These are phyloP conservation scores for Populus deltoides DNA, from an alignment of 345 rosid genomes.

Conservation along the genomic window DNA sequence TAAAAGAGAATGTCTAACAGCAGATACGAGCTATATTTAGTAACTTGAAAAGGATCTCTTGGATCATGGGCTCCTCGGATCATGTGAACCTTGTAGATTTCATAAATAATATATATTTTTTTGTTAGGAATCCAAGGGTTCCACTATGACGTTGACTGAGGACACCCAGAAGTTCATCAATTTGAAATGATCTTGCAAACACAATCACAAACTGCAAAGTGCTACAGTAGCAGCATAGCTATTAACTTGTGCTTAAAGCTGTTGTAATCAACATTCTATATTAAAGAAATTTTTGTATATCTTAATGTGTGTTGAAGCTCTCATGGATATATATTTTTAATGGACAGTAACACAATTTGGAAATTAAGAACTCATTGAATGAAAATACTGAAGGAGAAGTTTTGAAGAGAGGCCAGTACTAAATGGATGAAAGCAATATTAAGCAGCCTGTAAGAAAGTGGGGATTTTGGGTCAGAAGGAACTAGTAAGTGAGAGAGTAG, in stretches of 20 bases:
- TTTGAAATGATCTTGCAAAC: not conserved
- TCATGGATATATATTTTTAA: not conserved
- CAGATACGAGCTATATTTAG: not conserved
- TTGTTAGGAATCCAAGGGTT: not conserved
- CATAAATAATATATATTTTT: not conserved
- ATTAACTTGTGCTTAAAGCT: not conserved
- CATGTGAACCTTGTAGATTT: conserved; percentile 12
- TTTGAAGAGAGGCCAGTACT: not conserved
- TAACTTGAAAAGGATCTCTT: conserved; percentile 16
- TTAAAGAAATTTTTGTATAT: not conserved
- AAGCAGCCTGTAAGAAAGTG: not conserved
- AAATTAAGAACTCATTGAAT: not conserved
- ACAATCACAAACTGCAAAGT: not conserved
- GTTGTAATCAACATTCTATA: not conserved
- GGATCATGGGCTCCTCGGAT: conserved; percentile 55
- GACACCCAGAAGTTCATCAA: not conserved
- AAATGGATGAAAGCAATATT: not conserved
- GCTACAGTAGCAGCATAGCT: not conserved
- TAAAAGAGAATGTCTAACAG: conserved; percentile 30
- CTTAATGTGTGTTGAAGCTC: not conserved
- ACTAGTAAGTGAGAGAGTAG: not conserved
- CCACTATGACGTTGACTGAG: not conserved
- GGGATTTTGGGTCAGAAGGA: not conserved
- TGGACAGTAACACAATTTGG: not conserved
- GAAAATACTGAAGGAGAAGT: not conserved